These are phyloP conservation scores for Russula earlei DNA, from an alignment of 768 basidiomycete genomes.

Conservation along the genomic window DNA sequence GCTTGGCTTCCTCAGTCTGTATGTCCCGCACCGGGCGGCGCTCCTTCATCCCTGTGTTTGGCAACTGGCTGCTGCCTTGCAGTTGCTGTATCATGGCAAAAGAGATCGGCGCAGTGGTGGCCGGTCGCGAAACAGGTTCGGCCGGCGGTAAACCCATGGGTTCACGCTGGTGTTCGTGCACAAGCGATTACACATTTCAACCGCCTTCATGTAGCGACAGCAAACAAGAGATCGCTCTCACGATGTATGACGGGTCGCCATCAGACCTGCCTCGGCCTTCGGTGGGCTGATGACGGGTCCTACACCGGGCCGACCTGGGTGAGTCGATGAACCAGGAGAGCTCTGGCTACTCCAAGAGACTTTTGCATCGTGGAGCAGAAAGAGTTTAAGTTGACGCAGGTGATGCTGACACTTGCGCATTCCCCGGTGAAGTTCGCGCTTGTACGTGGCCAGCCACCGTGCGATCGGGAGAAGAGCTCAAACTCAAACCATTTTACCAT, in stretches of 20 bases:
- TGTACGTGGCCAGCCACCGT: not conserved
- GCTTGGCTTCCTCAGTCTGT: slow-evolving; percentile 70
- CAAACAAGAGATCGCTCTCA: slow-evolving; percentile 28
- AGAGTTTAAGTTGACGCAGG: not conserved
- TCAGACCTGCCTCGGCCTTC: slow-evolving; percentile 21
- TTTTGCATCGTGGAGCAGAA: not conserved
- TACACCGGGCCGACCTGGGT: slow-evolving; percentile 28
- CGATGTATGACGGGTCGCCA: slow-evolving; percentile 38
- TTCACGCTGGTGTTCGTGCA: slow-evolving; percentile 33
- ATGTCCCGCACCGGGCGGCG: slow-evolving; percentile 70
- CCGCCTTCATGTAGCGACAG: no score
- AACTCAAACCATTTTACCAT: not conserved
- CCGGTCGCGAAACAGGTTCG: slow-evolving; percentile 34
- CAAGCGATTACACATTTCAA: not conserved
- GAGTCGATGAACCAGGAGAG: not conserved
- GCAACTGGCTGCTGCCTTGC: slow-evolving; percentile 51
- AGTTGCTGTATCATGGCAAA: slow-evolving; percentile 79
- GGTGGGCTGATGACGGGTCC: slow-evolving; percentile 59
- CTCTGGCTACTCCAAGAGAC: slow-evolving; percentile 4
- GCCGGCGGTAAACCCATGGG: slow-evolving; percentile 60
- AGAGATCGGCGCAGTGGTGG: slow-evolving; percentile 36
- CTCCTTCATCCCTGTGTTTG: slow-evolving; percentile 22
- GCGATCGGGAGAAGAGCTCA: not conserved
- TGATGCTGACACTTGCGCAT: not conserved
- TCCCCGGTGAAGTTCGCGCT: not conserved